A percentile compares a stretch with the other conserved stretches of the same genome.
These are phyloP conservation scores for Neospora caninum DNA, from an alignment of 169 alveolate genomes.

Conservation along the genomic window DNA sequence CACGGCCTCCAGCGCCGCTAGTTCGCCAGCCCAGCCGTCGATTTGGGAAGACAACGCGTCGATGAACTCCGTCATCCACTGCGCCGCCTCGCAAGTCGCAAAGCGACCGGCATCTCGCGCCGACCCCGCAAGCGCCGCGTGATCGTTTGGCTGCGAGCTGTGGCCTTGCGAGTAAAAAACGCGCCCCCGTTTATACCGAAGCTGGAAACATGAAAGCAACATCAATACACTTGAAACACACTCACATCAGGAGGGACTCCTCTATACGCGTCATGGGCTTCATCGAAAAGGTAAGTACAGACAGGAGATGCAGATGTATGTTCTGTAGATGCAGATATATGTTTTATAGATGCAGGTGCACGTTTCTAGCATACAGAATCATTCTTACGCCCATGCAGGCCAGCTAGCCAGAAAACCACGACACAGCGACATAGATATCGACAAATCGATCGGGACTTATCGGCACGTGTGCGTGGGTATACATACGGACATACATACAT, in stretches of 20 bases:
- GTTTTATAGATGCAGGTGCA: too few species aligned
- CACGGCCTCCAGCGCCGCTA: not conserved
- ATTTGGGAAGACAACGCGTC: not conserved
- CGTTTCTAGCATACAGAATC: too few species aligned
- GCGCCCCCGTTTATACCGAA: slow-evolving; percentile 44
- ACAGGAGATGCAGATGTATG: too few species aligned
- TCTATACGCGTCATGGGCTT: too few species aligned
- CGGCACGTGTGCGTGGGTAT: not conserved
- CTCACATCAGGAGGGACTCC: too few species aligned
- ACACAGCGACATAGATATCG: too few species aligned
- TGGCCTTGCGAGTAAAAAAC: slow-evolving; percentile 27
- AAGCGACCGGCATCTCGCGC: not conserved
- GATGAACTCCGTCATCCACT: slow-evolving; percentile 33
- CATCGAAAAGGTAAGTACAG: too few species aligned
- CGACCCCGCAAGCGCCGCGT: not conserved
- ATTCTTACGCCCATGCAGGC: too few species aligned
- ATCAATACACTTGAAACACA: too few species aligned
- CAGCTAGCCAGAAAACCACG: too few species aligned
- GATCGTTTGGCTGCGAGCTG: not conserved
- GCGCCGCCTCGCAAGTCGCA: not conserved
- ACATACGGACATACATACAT: not conserved
- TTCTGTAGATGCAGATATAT: too few species aligned
- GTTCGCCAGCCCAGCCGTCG: slow-evolving; percentile 7
- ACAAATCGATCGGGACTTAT: not conserved
- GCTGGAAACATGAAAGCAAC: not conserved